phyloP scores from a whole-genome alignment of 2,329 filamentous ascomycete species.

The Fusarium staphyleae region DNA sequence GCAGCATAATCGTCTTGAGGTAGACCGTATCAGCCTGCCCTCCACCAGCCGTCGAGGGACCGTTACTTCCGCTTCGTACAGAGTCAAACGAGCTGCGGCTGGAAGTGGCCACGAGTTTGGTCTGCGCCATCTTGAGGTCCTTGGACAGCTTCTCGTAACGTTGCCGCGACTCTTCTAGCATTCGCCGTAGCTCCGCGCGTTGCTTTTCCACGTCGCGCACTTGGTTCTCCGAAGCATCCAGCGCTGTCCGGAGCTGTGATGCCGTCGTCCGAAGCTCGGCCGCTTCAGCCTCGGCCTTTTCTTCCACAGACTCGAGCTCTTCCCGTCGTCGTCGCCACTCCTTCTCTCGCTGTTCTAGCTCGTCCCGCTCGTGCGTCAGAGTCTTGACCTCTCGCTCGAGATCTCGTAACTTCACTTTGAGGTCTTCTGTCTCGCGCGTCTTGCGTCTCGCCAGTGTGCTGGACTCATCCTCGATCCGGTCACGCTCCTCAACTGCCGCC shows the following conservation, averaged over 20 bases:
- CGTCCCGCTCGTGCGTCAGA: constrained; percentile 77
- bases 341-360: constrained; percentile 74
- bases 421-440: constrained; percentile 84
- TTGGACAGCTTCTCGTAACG: constrained; percentile 83
- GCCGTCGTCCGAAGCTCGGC: constrained; percentile 79
- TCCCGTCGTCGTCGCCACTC: constrained; percentile 78
- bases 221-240: constrained; percentile 89
- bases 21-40: constrained; percentile 64
- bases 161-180: constrained; percentile 78
- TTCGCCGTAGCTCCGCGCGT: constrained; percentile 74
- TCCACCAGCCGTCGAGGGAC: constrained; percentile 34
- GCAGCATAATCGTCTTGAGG: constrained; percentile 80
- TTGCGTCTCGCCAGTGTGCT: constrained; percentile 77
- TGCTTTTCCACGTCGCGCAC: constrained; percentile 85
- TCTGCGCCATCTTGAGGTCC: constrained; percentile 62
- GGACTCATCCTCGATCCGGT: constrained; percentile 90
- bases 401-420: constrained; percentile 79
- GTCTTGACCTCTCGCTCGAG: constrained; percentile 78
- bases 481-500: constrained; percentile 89
- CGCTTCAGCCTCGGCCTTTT: constrained; percentile 74
- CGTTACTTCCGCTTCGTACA: constrained; percentile 46
- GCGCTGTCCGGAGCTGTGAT: constrained; percentile 75
- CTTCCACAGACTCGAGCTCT: constrained; percentile 75
- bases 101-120: constrained; percentile 55
- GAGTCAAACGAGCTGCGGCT: constrained; percentile 53